Evolutionary conservation across 495 filamentous ascomycete species (phyloP).

Genomic region (Xanthoparmelia taractica): DNA sequence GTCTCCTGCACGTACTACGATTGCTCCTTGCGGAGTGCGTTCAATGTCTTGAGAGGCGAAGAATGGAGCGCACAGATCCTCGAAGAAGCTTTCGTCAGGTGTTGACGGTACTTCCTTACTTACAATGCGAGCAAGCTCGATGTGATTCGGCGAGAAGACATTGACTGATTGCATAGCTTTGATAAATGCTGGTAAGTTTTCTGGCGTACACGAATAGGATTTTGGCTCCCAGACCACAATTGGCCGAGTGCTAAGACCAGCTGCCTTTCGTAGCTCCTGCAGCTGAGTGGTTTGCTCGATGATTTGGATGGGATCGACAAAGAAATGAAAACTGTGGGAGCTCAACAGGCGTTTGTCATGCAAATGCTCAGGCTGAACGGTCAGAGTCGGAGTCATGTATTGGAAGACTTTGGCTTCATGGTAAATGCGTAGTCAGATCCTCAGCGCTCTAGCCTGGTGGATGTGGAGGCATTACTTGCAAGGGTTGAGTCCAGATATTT

Average conservation of each 20-base stretch:
- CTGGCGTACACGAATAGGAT: conserved; percentile 27
- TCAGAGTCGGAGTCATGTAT: background rate
- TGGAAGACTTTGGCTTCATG: background rate
- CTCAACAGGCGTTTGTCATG: conserved; percentile 7
- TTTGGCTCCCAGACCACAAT: conserved; percentile 37
- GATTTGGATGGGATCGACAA: conserved; percentile 16
- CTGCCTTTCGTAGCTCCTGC: conserved; percentile 14
- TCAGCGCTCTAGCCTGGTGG: conserved; percentile 12
- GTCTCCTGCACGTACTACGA: conserved; percentile 33
- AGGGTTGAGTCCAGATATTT: conserved; percentile 21
- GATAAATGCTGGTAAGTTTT: conserved; percentile 26
- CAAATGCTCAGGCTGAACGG: conserved; percentile 1
- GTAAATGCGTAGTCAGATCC: conserved; percentile 4
- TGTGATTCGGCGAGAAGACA: conserved; percentile 36
- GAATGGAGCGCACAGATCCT: conserved; percentile 1
- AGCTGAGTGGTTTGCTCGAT: conserved; percentile 12
- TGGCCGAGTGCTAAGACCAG: conserved; percentile 17
- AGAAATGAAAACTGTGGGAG: conserved; percentile 21
- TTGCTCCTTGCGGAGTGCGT: background rate
- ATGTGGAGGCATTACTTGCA: conserved; percentile 11
- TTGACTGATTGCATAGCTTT: conserved; percentile 27
- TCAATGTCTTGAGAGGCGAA: background rate
- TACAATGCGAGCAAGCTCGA: conserved; percentile 27
- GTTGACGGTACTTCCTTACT: background rate
- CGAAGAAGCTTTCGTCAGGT: background rate